Base-by-base conservation (phyloP, 2,329 filamentous ascomycete species). In the Macrophomina phaseolina region DNA sequence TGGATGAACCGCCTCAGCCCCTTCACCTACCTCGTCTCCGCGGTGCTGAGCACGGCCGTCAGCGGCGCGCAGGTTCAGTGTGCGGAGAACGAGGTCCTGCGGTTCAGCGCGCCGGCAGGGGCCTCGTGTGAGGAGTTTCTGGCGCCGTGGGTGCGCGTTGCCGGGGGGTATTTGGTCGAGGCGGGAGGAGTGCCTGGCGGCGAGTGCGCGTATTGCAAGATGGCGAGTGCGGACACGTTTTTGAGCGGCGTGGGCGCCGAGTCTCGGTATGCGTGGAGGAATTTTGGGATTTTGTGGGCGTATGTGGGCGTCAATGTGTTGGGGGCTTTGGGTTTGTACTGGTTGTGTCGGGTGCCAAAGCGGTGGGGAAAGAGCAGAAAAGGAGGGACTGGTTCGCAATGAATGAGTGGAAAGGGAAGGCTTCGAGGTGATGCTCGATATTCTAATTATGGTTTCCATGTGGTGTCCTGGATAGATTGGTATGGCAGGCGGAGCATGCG, bases 1-100 rank as follows among this genome's bases (percentile, higher is more conserved):
- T 93, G 93, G 82, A 91, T 93, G 89, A 94, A 94, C 79, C 87
- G 90, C 55, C 80, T 93, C 58, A 93, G 90, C 0, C 93, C 93
- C 0, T 91, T 97, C 72, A 94, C 91, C 0, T 97, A 97, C 76
- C 81, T 95, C 16, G 87, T 94, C 32, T 85, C 86, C 9, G 91
- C 89, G 28, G 88, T 97, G 81, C 77, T 94, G 0, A 85, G 89
- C 0, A 86, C 86, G 0, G 91, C 87, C 3, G 81, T 97, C 5
- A 90, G 91, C 48, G 89, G 90, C 72, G 87, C 87, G 0, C 58
- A 79, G 0, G 88, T 94, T 38, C 71, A 76, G 0, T 97, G 93
- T 77, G 87, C 91, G 0, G 70, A 76, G 5, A 91, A 90, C 74
- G 93, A 97, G 76, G 84, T 87, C 68, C 81, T 92, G 28, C 75